Percentiles rank a stretch among this genome's conserved stretches.
These are phyloP conservation scores for Helianthus annuus DNA, from an alignment of 129 eudicot species.

Conservation along the genomic window DNA sequence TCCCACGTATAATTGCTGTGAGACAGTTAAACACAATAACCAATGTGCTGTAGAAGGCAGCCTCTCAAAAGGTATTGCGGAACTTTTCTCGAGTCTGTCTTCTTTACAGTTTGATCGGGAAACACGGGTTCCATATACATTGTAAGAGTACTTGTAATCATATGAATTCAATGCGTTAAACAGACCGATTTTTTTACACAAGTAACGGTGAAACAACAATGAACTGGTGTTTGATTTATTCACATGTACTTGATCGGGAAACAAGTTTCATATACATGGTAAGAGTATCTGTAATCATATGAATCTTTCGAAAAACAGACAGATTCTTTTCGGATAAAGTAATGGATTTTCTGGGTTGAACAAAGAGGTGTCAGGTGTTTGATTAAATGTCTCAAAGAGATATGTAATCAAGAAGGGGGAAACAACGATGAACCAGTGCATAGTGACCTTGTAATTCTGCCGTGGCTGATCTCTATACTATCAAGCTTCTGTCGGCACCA, in stretches of 20 bases:
- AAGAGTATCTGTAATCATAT: background rate
- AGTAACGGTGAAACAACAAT: slow-evolving; percentile 39
- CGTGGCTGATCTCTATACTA: slow-evolving; percentile 35
- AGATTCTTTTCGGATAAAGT: no score
- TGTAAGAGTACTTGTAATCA: slow-evolving; percentile 2
- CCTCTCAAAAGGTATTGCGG: slow-evolving; percentile 86
- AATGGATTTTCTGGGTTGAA: no score
- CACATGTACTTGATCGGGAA: slow-evolving; percentile 31
- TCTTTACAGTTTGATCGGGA: slow-evolving; percentile 56
- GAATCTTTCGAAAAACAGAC: background rate
- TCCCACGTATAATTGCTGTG: slow-evolving; percentile 34
- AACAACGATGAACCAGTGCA: slow-evolving; percentile 28
- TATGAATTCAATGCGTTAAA: slow-evolving; percentile 4
- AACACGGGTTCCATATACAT: slow-evolving; percentile 50
- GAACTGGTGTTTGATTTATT: background rate
- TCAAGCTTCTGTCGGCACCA: slow-evolving; percentile 61
- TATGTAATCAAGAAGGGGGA: slow-evolving; percentile 37
- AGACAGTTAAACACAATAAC: slow-evolving; percentile 30
- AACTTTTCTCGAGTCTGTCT: slow-evolving; percentile 58
- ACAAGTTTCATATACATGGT: slow-evolving; percentile 45
- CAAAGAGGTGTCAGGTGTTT: slow-evolving; percentile 10
- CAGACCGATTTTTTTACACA: background rate
- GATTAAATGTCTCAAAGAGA: background rate
- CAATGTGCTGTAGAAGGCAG: slow-evolving; percentile 86
- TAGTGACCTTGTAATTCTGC: slow-evolving; percentile 26